Percentiles rank a stretch among this genome's conserved stretches.
These are phyloP conservation scores for Roridomyces roridus DNA, from an alignment of 768 basidiomycete genomes.

Conservation along the genomic window DNA sequence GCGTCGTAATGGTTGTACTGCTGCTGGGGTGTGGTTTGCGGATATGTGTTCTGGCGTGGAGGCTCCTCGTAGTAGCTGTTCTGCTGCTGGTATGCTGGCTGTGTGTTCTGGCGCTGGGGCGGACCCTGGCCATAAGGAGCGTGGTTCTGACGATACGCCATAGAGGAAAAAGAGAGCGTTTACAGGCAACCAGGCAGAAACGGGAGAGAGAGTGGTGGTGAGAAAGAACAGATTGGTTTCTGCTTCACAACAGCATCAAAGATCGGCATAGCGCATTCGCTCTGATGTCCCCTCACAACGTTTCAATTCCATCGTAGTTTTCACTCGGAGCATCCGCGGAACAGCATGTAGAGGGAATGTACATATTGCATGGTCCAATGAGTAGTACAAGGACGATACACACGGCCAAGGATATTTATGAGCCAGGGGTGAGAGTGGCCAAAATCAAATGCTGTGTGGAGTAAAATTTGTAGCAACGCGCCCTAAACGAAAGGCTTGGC, in stretches of 20 bases:
- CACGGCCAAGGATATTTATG: too few relatives aligned
- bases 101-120: slow-evolving; percentile 29
- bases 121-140: slow-evolving; percentile 53
- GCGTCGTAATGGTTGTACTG: slow-evolving; percentile 38
- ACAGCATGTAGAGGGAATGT: too few relatives aligned
- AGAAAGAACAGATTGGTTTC: slow-evolving; percentile 9
- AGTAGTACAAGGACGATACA: too few relatives aligned
- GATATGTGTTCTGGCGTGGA: slow-evolving; percentile 4
- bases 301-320: background rate
- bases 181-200: slow-evolving; percentile 21
- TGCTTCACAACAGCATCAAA: background rate
- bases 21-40: too few relatives aligned
- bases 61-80: slow-evolving; percentile 8
- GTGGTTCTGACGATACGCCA: slow-evolving; percentile 63
- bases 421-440: too few relatives aligned
- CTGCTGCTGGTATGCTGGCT: slow-evolving; percentile 12
- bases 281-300: too few relatives aligned
- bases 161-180: slow-evolving; percentile 30
- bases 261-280: background rate
- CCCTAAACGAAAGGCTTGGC: too few relatives aligned
- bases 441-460: too few relatives aligned
- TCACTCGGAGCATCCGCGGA: too few relatives aligned
- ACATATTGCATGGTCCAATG: too few relatives aligned
- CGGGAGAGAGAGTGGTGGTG: slow-evolving; percentile 8
- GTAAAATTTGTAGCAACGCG: too few relatives aligned